Evolutionary conservation across 2,329 filamentous ascomycete genomes (phyloP).

Genomic region (Anthostomella pinea): DNA sequence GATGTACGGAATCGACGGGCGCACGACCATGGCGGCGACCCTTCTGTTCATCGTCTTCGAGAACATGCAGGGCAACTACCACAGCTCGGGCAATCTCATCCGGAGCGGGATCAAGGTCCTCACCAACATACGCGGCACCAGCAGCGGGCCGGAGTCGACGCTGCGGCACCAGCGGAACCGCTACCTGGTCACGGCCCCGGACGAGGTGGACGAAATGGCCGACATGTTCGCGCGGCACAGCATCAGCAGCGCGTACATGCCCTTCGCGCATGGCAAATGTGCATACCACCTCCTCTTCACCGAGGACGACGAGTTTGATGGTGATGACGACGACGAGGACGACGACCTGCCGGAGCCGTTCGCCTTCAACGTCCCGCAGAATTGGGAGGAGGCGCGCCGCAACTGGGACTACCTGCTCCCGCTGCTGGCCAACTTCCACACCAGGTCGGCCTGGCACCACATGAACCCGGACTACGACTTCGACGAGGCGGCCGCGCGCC

Average conservation of each 20-base stretch:
- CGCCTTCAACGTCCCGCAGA: slow-evolving; percentile 14
- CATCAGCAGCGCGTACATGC: slow-evolving; percentile 19
- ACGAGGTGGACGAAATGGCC: slow-evolving; percentile 27
- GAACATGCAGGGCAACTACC: slow-evolving; percentile 31
- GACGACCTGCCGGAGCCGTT: slow-evolving; percentile 7
- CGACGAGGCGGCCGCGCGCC: slow-evolving; percentile 14
- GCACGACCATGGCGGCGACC: slow-evolving; percentile 25
- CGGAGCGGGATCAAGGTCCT: slow-evolving; percentile 27
- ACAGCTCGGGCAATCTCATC: slow-evolving; percentile 25
- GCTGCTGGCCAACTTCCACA: slow-evolving; percentile 22
- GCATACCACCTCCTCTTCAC: slow-evolving; percentile 27
- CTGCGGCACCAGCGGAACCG: slow-evolving; percentile 17
- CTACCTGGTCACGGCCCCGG: slow-evolving; percentile 8
- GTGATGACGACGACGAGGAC: slow-evolving; percentile 7
- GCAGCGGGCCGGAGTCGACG: slow-evolving; percentile 11
- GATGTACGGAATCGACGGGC: slow-evolving; percentile 19
- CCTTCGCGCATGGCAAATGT: slow-evolving; percentile 26
- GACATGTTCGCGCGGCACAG: slow-evolving; percentile 25
- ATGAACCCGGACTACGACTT: slow-evolving; percentile 21
- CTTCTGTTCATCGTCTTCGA: slow-evolving; percentile 29
- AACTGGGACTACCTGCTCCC: slow-evolving; percentile 22
- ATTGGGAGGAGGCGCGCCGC: slow-evolving; percentile 16
- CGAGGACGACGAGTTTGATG: slow-evolving; percentile 19
- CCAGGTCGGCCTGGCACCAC: slow-evolving; percentile 22
- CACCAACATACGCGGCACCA: slow-evolving; percentile 15